Base-by-base conservation (phyloP, 495 filamentous ascomycete genomes). In the Alectoria sarmentosa region DNA sequence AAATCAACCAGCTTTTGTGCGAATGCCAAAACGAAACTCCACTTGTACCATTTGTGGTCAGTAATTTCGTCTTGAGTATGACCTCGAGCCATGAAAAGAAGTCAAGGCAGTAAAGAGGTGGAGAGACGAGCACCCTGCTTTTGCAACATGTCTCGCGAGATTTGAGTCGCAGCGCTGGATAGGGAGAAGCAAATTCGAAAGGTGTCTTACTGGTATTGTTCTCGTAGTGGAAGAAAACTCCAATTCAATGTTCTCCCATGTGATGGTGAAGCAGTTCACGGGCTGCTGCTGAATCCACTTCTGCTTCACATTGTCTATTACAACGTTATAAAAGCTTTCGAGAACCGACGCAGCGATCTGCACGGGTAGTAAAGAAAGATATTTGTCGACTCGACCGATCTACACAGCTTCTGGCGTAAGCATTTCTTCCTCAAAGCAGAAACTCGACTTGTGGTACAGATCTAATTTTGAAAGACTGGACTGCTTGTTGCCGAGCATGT, bases 231-330 rank as follows among this genome's bases (percentile, higher is more conserved):
- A 54, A 26, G 1, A 54, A 8, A 54, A 54, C 19, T 30, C 23
- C 23, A 30, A 19, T 19, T 54, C 49, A 10, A 34, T 34, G 30
- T 55, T 55, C 52, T 21, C 28, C 52, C 52, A 55, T 10, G 52
- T 55, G 30, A 55, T 21, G 5, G 52, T 55, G 30, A 55, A 55
- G 17, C 52, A 34, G 3, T 55, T 55, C 17, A 55, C 28, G 8
- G 52, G 52, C 52, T 34, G 52, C 52, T 55, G 52, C 52, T 55
- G 52, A 21, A 55, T 32, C 52, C 52, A 55, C n/a, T 34, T 55
- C 14, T 55, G 52, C 52, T 30, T 55, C 30, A 55, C 52, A 5
- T 21, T 55, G 28, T 55, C 30, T 55, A 55, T 55, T 10, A 55
- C 52, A 11, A 34, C 17, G 30, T 34, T 55, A 55, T 55, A 55